These are phyloP conservation scores for Wickerhamomyces bisporus DNA, from an alignment of 805 yeast genomes.

Conservation along the genomic window DNA sequence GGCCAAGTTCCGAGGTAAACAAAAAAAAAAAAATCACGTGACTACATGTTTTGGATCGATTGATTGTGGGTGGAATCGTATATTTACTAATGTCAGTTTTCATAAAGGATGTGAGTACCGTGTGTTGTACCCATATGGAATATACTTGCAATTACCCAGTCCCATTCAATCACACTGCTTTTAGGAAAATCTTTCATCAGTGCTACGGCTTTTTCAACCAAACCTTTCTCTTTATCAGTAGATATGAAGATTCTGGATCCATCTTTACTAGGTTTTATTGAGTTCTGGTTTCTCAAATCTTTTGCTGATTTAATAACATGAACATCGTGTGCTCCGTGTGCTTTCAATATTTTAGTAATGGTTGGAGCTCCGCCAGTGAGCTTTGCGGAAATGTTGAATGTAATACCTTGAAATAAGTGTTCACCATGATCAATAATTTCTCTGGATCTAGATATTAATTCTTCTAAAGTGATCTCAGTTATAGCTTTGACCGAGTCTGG, in stretches of 20 bases:
- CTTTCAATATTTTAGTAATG: slow-evolving; percentile 48
- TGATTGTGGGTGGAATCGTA: too few relatives aligned
- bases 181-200: slow-evolving; percentile 16
- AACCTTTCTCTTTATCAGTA: slow-evolving; percentile 26
- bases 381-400: slow-evolving; percentile 49
- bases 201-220: slow-evolving; percentile 27
- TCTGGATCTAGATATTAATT: slow-evolving; percentile 11
- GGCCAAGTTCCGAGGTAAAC: too few relatives aligned
- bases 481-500: slow-evolving; percentile 28
- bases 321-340: slow-evolving; percentile 48
- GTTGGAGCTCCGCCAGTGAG: slow-evolving; percentile 58
- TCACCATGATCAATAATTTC: slow-evolving; percentile 14
- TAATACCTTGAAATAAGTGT: slow-evolving; percentile 41
- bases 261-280: slow-evolving; percentile 11
- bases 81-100: not conserved
- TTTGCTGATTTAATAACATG: slow-evolving; percentile 23
- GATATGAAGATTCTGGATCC: slow-evolving; percentile 25
- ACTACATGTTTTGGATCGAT: too few relatives aligned
- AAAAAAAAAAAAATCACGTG: not conserved
- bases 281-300: slow-evolving; percentile 18
- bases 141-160: slow-evolving; percentile 55
- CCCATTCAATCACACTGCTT: slow-evolving; percentile 50
- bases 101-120: slow-evolving; percentile 5
- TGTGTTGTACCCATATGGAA: slow-evolving; percentile 37
- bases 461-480: slow-evolving; percentile 21